phyloP scores from a whole-genome alignment of 768 basidiomycete species.

The Dioszegia hungarica region DNA sequence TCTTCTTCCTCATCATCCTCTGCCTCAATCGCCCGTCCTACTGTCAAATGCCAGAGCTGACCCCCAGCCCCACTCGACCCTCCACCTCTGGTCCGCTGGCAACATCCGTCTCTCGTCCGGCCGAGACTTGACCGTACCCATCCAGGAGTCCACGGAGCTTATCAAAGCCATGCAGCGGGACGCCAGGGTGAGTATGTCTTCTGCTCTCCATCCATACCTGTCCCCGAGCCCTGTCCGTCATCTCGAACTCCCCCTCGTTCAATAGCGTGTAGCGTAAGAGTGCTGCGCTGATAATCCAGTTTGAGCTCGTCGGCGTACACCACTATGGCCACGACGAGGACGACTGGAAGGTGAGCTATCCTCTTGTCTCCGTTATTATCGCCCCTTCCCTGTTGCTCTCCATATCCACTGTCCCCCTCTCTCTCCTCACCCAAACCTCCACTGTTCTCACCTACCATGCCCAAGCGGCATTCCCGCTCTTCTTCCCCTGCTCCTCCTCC shows the following conservation, averaged over 20 bases:
- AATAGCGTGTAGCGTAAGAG: no score
- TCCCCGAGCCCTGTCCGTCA: no score
- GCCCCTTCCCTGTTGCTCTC: background rate
- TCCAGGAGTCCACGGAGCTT: conserved; percentile 27
- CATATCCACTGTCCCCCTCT: background rate
- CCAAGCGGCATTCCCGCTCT: background rate
- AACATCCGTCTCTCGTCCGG: conserved; percentile 32
- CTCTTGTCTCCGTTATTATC: background rate
- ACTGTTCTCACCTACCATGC: background rate
- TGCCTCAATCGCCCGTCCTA: background rate
- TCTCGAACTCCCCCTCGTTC: no score
- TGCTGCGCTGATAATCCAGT: conserved; percentile 15
- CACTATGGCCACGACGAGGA: conserved; percentile 29
- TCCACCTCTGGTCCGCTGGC: conserved; percentile 43
- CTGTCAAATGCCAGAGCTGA: background rate
- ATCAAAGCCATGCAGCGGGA: conserved; percentile 26
- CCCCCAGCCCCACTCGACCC: conserved; percentile 19
- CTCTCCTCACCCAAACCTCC: background rate
- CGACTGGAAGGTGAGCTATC: conserved; percentile 40
- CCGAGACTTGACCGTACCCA: conserved; percentile 32
- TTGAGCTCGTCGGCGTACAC: conserved; percentile 23
- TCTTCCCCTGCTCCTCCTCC: background rate
- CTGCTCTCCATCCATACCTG: no score
- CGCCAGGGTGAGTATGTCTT: conserved; percentile 21
- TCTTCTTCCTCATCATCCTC: background rate